Evolutionary conservation across 768 basidiomycete genomes (phyloP), one percentile per base, ranked within the genome.

Genomic region (Mycena sanguinolenta): DNA sequence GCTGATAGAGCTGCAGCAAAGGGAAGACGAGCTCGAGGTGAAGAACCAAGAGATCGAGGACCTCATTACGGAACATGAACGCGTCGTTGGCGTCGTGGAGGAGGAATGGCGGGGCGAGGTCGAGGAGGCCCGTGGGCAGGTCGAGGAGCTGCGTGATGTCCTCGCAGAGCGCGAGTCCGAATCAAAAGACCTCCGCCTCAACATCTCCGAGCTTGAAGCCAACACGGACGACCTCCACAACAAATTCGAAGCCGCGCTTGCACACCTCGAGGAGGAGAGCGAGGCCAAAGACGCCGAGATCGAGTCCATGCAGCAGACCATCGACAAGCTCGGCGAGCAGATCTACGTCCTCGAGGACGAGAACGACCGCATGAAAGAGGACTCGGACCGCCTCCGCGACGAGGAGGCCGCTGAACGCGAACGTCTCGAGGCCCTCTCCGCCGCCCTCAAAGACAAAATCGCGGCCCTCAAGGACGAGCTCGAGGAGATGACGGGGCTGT

Each of bases 41-140:
- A 92, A 93, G 83, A 87, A 87, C 65, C 83, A 86, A 67, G 94
- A 95, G 78, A 89, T 96, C 53, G 91, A 93, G 4, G 93, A 96
- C 57, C 79, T 97, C 53, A 86, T 95, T 6, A 82, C 82, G 8
- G 92, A 95, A 76, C 92, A 95, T 76, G 86, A 90, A 61, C 85
- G 88, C 32, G 91, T 94, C 62, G 88, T 95, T 3, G 87, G 88
- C 23, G 86, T 87, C 3, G 91, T 95, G 9, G 94, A 95, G 75
- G 88, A 91, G 50, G 94, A 95, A 74, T 97, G 95, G 95, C 84
- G 92, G 64, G 93, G 92, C 4, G 96, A 97, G 77, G 90, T 97
- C 3, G 90, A 95, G 70, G 94, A 95, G 72, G 90, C 90, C 2
- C 85, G 91, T 68, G 87, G 84, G 3, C 94, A 95, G 74, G 89